Conservation (phyloP, 1,284 basidiomycete genomes). For the Laetiporus sulphureus region DNA sequence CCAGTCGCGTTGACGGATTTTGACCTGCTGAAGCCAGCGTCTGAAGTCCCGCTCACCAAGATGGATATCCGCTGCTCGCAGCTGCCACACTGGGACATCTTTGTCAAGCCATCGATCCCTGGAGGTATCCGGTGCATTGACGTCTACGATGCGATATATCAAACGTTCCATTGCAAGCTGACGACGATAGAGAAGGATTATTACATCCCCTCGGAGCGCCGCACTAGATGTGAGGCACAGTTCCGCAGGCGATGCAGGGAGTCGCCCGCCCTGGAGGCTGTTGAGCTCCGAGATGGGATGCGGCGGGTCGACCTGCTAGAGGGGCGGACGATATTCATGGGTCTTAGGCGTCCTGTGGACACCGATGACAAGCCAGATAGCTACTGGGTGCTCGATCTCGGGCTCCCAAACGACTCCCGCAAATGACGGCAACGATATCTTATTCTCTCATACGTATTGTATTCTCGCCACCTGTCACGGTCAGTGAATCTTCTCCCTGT, state of each 20-base stretch:
- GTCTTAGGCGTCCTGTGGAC: slow-evolving; percentile 26
- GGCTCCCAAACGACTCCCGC: slow-evolving; percentile 11
- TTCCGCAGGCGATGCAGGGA: slow-evolving; percentile 42
- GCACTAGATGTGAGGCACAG: slow-evolving; percentile 29
- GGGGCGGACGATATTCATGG: slow-evolving; percentile 37
- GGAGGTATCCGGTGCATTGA: slow-evolving; percentile 40
- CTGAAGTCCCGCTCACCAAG: slow-evolving; percentile 24
- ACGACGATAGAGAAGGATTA: slow-evolving; percentile 33
- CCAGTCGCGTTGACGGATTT: slow-evolving; percentile 14
- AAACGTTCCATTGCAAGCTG: slow-evolving; percentile 36
- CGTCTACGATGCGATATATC: slow-evolving; percentile 46
- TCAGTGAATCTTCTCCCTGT: neutral
- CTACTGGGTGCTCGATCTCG: slow-evolving; percentile 29
- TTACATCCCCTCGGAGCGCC: slow-evolving; percentile 22
- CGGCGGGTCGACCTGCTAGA: slow-evolving; percentile 44
- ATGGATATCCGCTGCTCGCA: slow-evolving; percentile 31
- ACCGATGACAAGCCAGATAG: slow-evolving; percentile 12
- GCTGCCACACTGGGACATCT: slow-evolving; percentile 36
- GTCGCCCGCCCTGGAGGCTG: slow-evolving; percentile 27
- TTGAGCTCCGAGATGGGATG: slow-evolving; percentile 35
- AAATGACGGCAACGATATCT: slow-evolving; percentile 2
- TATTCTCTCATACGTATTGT: slow-evolving; percentile 4
- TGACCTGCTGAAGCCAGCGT: slow-evolving; percentile 30
- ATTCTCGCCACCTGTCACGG: slow-evolving; percentile 8
- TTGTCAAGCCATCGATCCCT: slow-evolving; percentile 33